These are phyloP conservation scores for Schwanniomyces etchellsii DNA, from an alignment of 1,139 yeast genomes.

Conservation along the genomic window DNA sequence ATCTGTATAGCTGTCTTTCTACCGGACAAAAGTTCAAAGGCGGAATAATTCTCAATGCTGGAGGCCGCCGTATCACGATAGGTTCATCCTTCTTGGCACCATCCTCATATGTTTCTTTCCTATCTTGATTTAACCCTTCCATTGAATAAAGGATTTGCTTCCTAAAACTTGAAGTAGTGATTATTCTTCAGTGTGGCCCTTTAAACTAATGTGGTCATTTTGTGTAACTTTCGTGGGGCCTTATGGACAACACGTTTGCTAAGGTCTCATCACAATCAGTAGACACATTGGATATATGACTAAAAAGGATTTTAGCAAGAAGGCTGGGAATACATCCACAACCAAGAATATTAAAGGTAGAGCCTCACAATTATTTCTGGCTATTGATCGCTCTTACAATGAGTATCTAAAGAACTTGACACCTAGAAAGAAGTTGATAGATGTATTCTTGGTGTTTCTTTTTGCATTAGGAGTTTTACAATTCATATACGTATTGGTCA, in stretches of 20 bases:
- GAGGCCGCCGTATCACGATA: slow-evolving; percentile 33
- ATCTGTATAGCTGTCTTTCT: slow-evolving; percentile 75
- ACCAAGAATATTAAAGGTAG: too few relatives aligned
- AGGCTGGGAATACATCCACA: too few relatives aligned
- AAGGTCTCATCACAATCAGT: too few relatives aligned
- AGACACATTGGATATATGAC: too few relatives aligned
- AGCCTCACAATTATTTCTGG: too few relatives aligned
- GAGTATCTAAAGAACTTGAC: slow-evolving; percentile 41
- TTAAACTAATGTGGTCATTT: too few relatives aligned
- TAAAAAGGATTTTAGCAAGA: not conserved
- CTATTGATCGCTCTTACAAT: too few relatives aligned
- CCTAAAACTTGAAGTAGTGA: too few relatives aligned
- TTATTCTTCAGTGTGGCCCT: too few relatives aligned
- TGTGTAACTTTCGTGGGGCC: too few relatives aligned
- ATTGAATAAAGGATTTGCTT: not conserved
- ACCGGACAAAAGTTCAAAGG: slow-evolving; percentile 95
- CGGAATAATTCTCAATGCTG: slow-evolving; percentile 71
- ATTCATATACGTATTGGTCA: slow-evolving; percentile 65
- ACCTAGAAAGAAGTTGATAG: slow-evolving; percentile 61
- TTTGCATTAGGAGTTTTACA: slow-evolving; percentile 74
- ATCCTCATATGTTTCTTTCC: not conserved
- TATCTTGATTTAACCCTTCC: not conserved
- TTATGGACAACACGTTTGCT: not conserved
- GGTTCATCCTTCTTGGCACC: slow-evolving; percentile 2
- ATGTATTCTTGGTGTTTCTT: slow-evolving; percentile 67